Conservation (phyloP, 257 asterid genomes). For the Pogostemon cablin region DNA sequence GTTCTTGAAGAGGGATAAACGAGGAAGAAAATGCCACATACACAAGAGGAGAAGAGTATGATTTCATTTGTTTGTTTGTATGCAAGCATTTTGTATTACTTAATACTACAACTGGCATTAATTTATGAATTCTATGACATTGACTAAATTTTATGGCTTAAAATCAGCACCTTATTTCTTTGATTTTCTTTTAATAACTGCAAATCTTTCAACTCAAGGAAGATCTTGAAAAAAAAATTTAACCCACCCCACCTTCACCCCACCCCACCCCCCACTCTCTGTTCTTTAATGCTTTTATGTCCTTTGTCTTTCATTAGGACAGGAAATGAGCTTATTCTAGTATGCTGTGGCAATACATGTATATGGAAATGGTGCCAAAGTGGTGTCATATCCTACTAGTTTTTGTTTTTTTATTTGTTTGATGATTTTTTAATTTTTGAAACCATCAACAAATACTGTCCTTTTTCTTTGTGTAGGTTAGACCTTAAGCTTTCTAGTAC, state of each 20-base stretch:
- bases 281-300: not conserved
- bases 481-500: too few relatives aligned
- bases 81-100: conserved; percentile 27
- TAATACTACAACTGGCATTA: conserved; percentile 34
- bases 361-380: conserved; percentile 31
- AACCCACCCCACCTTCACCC: not conserved
- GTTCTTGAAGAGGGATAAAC: conserved; percentile 35
- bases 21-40: conserved; percentile 41
- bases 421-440: not conserved
- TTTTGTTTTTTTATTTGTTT: conserved; percentile 5
- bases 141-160: conserved; percentile 39
- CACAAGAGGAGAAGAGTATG: conserved; percentile 27
- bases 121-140: conserved; percentile 39
- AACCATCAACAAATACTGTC: conserved; percentile 16
- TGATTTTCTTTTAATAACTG: conserved; percentile 34
- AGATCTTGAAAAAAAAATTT: not conserved
- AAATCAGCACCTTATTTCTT: conserved; percentile 13
- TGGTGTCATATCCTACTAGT: conserved; percentile 35
- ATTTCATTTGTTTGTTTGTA: conserved; percentile 37
- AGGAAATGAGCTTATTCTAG: conserved; percentile 27
- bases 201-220: conserved; percentile 45
- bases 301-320: conserved; percentile 18
- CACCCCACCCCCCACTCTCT: not conserved
- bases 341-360: conserved; percentile 8
- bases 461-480: not conserved